A percentile compares a stretch with the other conserved stretches of the same genome.
phyloP scores from a whole-genome alignment of 345 rosid genomes.

The Brassica nigra region DNA sequence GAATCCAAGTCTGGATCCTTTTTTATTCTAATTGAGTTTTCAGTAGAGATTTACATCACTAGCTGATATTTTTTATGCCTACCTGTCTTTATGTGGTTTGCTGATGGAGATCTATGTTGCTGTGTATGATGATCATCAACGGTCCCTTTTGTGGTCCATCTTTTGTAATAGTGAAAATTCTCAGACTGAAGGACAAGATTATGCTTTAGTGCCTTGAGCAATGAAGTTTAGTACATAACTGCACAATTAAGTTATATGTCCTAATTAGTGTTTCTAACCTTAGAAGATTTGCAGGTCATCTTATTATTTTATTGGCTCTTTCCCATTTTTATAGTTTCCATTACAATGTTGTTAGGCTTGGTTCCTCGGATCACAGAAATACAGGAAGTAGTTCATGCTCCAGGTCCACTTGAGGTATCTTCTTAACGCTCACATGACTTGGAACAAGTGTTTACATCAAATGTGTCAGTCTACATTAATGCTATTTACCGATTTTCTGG shows the following conservation, averaged over 20 bases:
- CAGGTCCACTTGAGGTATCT: constrained; percentile 13
- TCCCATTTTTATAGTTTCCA: constrained; percentile 1
- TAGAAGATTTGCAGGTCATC: constrained; percentile 13
- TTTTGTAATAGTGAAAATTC: constrained; percentile 16
- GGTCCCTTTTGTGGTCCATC: not conserved
- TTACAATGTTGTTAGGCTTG: constrained; percentile 13
- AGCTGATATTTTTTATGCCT: constrained; percentile 10
- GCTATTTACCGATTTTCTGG: constrained; percentile 4
- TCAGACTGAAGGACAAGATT: constrained; percentile 12
- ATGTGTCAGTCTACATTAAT: not conserved
- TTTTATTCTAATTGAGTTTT: constrained; percentile 40
- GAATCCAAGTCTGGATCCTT: constrained; percentile 17
- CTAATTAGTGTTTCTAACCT: constrained; percentile 19
- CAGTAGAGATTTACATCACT: constrained; percentile 1
- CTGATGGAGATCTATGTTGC: constrained; percentile 22
- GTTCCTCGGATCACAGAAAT: constrained; percentile 12
- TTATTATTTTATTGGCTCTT: constrained; percentile 16
- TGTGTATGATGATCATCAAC: constrained; percentile 9
- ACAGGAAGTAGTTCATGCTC: constrained; percentile 9
- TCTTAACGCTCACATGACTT: constrained; percentile 12
- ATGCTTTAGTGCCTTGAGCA: constrained; percentile 8
- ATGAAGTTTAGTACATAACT: not conserved
- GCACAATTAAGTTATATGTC: not conserved
- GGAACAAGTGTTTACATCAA: constrained; percentile 25
- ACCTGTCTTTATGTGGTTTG: constrained; percentile 20